Conservation (phyloP, 805 yeast genomes). For the Yarrowia osloensis region DNA sequence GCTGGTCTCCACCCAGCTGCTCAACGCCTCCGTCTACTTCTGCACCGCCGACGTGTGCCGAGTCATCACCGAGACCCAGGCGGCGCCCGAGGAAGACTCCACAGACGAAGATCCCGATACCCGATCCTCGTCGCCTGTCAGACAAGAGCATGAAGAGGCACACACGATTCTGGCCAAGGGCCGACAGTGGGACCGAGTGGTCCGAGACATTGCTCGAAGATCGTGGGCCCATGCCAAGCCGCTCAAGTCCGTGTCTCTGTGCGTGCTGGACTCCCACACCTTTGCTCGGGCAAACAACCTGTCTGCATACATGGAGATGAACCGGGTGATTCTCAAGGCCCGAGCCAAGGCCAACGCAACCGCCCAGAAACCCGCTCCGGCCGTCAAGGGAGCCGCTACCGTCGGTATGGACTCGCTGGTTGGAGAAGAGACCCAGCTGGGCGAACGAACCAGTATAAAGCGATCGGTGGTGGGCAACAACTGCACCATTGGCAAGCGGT, state of each 20-base stretch:
- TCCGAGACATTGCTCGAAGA: conserved; percentile 85
- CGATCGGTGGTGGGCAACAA: conserved; percentile 75
- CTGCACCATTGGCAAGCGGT: conserved; percentile 79
- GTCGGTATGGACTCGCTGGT: conserved; percentile 86
- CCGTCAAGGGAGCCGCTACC: conserved; percentile 53
- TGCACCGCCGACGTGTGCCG: conserved; percentile 57
- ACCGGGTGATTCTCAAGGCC: conserved; percentile 67
- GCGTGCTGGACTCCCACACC: conserved; percentile 63
- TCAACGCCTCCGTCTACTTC: conserved; percentile 73
- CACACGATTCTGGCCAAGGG: conserved; percentile 33
- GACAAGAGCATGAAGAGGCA: conserved; percentile 6
- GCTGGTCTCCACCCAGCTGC: conserved; percentile 70
- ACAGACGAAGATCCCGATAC: conserved; percentile 36
- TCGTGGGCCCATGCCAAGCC: conserved; percentile 78
- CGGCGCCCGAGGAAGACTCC: conserved; percentile 33
- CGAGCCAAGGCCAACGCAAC: conserved; percentile 50
- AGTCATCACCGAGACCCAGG: conserved; percentile 48
- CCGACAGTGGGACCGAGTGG: conserved; percentile 45
- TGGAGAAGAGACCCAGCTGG: conserved; percentile 66
- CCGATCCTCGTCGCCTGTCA: conserved; percentile 33
- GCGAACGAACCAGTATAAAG: conserved; percentile 84
- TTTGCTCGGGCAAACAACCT: conserved; percentile 79
- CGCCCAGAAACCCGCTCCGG: conserved; percentile 34
- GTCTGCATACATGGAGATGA: conserved; percentile 85
- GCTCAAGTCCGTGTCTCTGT: conserved; percentile 66